phyloP scores from a whole-genome alignment of 108 stramenopile species.

The Epipyxis sp. region DNA sequence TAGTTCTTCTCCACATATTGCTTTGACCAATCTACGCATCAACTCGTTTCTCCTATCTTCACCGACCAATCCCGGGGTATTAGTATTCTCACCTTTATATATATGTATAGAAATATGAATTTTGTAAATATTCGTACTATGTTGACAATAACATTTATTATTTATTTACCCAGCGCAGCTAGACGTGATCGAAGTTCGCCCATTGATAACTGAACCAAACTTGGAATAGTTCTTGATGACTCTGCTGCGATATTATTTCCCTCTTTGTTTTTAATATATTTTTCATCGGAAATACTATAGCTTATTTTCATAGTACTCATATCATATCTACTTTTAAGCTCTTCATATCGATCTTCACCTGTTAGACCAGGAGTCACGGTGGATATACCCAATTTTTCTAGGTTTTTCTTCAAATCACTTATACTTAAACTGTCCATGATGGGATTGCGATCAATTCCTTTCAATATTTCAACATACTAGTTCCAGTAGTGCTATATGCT shows the following conservation, averaged over 20 bases:
- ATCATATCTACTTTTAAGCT: constrained; percentile 10
- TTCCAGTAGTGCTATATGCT: too few relatives aligned
- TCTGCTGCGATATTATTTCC: too few relatives aligned
- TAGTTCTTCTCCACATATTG: background rate
- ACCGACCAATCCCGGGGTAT: constrained; percentile 17
- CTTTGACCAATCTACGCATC: background rate
- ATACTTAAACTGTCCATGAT: too few relatives aligned
- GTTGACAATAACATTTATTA: background rate
- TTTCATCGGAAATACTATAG: too few relatives aligned
- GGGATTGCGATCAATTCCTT: too few relatives aligned
- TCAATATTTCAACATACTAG: too few relatives aligned
- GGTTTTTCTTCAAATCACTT: background rate
- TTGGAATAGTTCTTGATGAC: too few relatives aligned
- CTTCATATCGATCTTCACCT: constrained; percentile 30
- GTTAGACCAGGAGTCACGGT: constrained; percentile 20
- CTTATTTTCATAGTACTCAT: too few relatives aligned
- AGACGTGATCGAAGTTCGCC: constrained; percentile 16
- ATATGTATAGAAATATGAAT: too few relatives aligned
- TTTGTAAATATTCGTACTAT: constrained; percentile 11
- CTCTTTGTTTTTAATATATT: too few relatives aligned
- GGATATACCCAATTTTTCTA: constrained; percentile 13
- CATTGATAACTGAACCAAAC: background rate
- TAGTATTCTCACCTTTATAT: constrained; percentile 7
- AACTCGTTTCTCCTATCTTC: constrained; percentile 16
- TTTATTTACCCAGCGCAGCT: constrained; percentile 14